These are phyloP conservation scores for Phytophthora pisi DNA, from an alignment of 352 stramenopile species.

Conservation along the genomic window DNA sequence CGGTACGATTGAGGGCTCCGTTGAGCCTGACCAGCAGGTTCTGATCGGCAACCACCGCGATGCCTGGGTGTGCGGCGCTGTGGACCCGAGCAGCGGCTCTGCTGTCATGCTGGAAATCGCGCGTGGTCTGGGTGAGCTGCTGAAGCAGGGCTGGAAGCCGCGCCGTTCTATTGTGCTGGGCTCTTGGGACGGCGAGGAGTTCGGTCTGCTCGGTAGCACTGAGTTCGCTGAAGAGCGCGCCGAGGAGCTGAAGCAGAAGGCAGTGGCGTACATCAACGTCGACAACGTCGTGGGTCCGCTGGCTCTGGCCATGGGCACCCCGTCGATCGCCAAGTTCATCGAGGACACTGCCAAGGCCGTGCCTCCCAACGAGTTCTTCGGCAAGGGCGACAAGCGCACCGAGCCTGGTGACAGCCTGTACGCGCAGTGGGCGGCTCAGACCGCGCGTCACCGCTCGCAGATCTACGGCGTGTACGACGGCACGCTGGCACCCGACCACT, in stretches of 20 bases:
- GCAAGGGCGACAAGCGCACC: constrained; percentile 19
- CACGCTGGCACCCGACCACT: constrained; percentile 45
- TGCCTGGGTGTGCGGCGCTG: constrained; percentile 78
- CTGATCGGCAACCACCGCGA: constrained; percentile 83
- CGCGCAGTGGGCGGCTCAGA: constrained; percentile 41
- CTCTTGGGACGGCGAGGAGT: constrained; percentile 83
- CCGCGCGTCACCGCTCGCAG: constrained; percentile 35
- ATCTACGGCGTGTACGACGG: constrained; percentile 42
- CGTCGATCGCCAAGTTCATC: constrained; percentile 59
- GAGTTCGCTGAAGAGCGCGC: constrained; percentile 67
- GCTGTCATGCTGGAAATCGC: constrained; percentile 69
- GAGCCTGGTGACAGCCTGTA: constrained; percentile 34
- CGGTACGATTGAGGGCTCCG: constrained; percentile 37
- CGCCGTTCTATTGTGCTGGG: constrained; percentile 67
- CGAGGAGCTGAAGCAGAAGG: constrained; percentile 47
- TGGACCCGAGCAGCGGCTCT: constrained; percentile 72
- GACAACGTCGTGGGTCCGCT: constrained; percentile 62
- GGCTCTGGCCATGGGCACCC: constrained; percentile 53
- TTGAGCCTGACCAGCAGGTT: constrained; percentile 47
- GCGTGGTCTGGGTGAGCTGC: constrained; percentile 56
- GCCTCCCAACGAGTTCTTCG: constrained; percentile 37
- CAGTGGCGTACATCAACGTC: constrained; percentile 81
- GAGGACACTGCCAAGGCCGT: constrained; percentile 53
- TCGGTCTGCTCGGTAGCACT: constrained; percentile 73
- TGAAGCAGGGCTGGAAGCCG: constrained; percentile 61